Percentiles rank a stretch among this genome's conserved stretches.
Conservation (phyloP, 176 grass and related monocot genomes). For the Eragrostis nindensis region DNA sequence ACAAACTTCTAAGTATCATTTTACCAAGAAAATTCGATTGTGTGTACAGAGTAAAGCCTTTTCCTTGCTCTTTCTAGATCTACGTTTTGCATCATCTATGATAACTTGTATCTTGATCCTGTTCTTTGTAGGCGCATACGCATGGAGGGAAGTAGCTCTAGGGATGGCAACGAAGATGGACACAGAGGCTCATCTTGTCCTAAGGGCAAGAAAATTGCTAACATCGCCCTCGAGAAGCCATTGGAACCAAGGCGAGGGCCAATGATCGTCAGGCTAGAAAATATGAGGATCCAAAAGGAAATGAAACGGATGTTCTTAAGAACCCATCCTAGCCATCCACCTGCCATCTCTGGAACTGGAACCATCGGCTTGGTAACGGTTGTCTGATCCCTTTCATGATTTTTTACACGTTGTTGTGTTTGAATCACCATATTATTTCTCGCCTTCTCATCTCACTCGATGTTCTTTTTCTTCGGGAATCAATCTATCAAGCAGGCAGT, state of each 20-base stretch:
- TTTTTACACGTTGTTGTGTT: background rate
- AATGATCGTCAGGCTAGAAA: background rate
- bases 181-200: background rate
- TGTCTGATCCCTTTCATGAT: background rate
- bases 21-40: background rate
- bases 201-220: background rate
- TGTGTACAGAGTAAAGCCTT: background rate
- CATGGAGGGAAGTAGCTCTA: background rate
- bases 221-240: background rate
- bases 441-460: no score
- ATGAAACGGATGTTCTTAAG: background rate
- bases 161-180: background rate
- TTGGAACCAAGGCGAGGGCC: background rate
- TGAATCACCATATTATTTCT: no score
- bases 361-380: background rate
- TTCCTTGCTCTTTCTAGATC: background rate
- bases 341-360: background rate
- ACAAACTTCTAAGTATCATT: background rate
- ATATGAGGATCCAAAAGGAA: background rate
- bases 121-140: background rate
- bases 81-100: background rate
- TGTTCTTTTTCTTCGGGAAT: no score
- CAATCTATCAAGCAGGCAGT: background rate
- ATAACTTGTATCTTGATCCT: background rate
- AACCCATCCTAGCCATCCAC: background rate